Evolutionary conservation across 192 early-diverging fungal species (phyloP).

Genomic region (Pilobolus umbonatus): DNA sequence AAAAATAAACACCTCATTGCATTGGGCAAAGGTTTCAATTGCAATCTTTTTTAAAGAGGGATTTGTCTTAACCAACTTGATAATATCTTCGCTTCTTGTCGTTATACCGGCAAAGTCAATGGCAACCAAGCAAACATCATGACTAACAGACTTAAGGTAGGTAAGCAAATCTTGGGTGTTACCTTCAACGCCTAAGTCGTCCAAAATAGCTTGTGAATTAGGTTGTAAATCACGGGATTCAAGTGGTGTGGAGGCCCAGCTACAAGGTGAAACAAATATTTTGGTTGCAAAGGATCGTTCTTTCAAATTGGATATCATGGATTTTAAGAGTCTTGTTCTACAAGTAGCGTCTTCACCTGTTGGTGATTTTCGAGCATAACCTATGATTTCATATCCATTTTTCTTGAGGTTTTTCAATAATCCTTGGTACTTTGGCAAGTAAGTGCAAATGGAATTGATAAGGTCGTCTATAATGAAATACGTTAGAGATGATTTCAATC

Average conservation of each 20-base stretch:
- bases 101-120: conserved; percentile 2
- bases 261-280: not conserved
- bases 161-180: not conserved
- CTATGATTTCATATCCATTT: not conserved
- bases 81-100: conserved; percentile 2
- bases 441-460: conserved; percentile 1
- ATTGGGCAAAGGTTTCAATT: not conserved
- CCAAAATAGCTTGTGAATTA: not conserved
- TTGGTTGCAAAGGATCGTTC: not conserved
- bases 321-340: not conserved
- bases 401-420: too few relatives aligned
- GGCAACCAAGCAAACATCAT: not conserved
- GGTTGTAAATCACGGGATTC: not conserved
- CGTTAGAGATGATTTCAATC: conserved; percentile 5
- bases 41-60: conserved; percentile 2
- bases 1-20: conserved; percentile 8
- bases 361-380: conserved; percentile 4
- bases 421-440: not conserved
- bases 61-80: not conserved
- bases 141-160: not conserved
- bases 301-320: conserved; percentile 2
- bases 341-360: not conserved
- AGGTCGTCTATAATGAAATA: conserved; percentile 11
- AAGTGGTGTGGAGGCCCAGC: not conserved
- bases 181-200: not conserved